These are phyloP conservation scores for Claviceps sp. DNA, from an alignment of 2,329 filamentous ascomycete genomes.

Conservation along the genomic window DNA sequence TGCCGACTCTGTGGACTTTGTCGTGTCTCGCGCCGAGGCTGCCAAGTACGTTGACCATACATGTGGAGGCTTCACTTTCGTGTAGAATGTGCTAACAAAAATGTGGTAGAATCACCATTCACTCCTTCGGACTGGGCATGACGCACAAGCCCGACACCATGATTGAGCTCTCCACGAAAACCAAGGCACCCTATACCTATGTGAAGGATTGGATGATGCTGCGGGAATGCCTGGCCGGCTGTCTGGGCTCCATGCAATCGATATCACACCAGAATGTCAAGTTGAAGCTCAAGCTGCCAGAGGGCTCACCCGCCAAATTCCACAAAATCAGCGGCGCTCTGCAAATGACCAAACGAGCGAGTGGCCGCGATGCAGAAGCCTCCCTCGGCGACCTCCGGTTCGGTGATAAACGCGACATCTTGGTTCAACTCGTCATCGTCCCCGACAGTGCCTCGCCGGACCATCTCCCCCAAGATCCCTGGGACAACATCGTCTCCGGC, in stretches of 20 bases:
- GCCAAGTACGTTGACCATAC: conserved; percentile 57
- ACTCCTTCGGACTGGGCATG: conserved; percentile 90
- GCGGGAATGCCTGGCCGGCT: conserved; percentile 87
- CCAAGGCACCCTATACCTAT: conserved; percentile 94
- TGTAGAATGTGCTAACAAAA: not conserved
- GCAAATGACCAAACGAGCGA: conserved; percentile 91
- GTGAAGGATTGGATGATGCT: conserved; percentile 99
- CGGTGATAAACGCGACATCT: conserved; percentile 84
- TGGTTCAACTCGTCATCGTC: conserved; percentile 85
- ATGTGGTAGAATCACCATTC: conserved; percentile 67
- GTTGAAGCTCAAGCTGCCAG: conserved; percentile 82
- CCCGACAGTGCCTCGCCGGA: conserved; percentile 77
- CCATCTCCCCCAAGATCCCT: conserved; percentile 79
- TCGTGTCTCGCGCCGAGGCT: conserved; percentile 89
- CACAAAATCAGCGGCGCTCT: conserved; percentile 96
- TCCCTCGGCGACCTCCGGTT: conserved; percentile 85
- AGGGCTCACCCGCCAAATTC: conserved; percentile 95
- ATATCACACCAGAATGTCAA: conserved; percentile 98
- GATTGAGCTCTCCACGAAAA: conserved; percentile 91
- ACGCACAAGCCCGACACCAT: conserved; percentile 98
- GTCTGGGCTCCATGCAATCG: conserved; percentile 79
- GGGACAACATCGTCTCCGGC: conserved; percentile 94
- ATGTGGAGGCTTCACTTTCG: not conserved
- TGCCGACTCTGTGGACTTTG: conserved; percentile 90
- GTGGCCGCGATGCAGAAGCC: conserved; percentile 86